These are phyloP conservation scores for Cercospora sp. DNA, from an alignment of 2,329 filamentous ascomycete genomes.

Conservation along the genomic window DNA sequence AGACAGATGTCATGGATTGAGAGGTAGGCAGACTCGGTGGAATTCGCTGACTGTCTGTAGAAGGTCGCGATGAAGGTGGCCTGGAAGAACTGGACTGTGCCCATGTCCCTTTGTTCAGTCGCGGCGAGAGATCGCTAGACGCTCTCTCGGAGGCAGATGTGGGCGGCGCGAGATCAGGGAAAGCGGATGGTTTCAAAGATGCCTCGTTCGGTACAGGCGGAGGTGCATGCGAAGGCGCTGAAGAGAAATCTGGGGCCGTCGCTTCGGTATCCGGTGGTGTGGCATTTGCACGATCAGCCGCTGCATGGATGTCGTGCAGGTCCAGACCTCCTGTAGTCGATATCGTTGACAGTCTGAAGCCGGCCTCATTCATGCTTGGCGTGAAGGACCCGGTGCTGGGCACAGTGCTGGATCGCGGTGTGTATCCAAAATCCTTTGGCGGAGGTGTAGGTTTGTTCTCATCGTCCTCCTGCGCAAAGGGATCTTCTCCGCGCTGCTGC, in stretches of 20 bases:
- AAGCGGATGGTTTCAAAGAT: slow-evolving; percentile 23
- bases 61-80: slow-evolving; percentile 31
- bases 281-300: slow-evolving; percentile 24
- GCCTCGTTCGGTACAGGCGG: slow-evolving; percentile 43
- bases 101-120: slow-evolving; percentile 28
- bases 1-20: slow-evolving; percentile 40
- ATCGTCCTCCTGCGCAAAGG: slow-evolving; percentile 31
- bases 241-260: slow-evolving; percentile 20
- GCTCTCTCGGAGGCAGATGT: slow-evolving; percentile 31
- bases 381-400: slow-evolving; percentile 30
- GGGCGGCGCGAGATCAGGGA: slow-evolving; percentile 30
- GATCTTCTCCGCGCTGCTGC: slow-evolving; percentile 32
- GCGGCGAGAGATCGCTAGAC: slow-evolving; percentile 36
- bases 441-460: slow-evolving; percentile 44
- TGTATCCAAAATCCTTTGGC: slow-evolving; percentile 46
- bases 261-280: slow-evolving; percentile 20
- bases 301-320: slow-evolving; percentile 42
- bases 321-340: slow-evolving; percentile 36
- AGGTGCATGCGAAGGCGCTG: slow-evolving; percentile 48
- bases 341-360: slow-evolving; percentile 37
- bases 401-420: slow-evolving; percentile 36
- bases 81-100: slow-evolving; percentile 32
- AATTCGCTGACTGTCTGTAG: slow-evolving; percentile 36
- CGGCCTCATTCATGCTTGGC: slow-evolving; percentile 25
- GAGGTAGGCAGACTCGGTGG: slow-evolving; percentile 31